A percentile compares a stretch with the other conserved stretches of the same genome.
These are phyloP conservation scores for Trebouxiophyceae sp. DNA, from an alignment of 163 green algal genomes.

Conservation along the genomic window DNA sequence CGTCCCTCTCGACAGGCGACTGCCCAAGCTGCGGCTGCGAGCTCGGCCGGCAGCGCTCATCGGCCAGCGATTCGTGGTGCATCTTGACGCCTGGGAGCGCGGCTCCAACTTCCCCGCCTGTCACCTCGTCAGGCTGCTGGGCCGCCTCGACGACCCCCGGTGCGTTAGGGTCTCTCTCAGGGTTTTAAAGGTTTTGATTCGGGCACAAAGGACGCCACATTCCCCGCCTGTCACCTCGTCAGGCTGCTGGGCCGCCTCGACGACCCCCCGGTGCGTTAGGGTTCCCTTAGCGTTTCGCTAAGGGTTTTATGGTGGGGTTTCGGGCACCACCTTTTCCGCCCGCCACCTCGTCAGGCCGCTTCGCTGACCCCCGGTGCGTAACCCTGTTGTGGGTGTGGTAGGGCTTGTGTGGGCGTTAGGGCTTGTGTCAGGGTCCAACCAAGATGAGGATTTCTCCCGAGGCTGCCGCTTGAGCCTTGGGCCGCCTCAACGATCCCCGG, in stretches of 20 bases:
- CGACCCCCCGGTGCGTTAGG: slow-evolving; percentile 24
- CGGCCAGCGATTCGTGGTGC: slow-evolving; percentile 53
- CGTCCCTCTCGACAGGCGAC: slow-evolving; percentile 50
- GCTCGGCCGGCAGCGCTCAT: slow-evolving; percentile 31
- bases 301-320: no score
- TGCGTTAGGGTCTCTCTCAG: background rate
- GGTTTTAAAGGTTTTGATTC: no score
- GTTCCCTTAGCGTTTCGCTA: no score
- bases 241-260: slow-evolving; percentile 43
- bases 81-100: slow-evolving; percentile 44
- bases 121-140: slow-evolving; percentile 52
- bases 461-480: slow-evolving; percentile 52
- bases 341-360: slow-evolving; percentile 50
- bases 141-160: slow-evolving; percentile 42
- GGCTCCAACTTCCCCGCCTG: slow-evolving; percentile 35
- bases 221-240: slow-evolving; percentile 53
- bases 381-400: no score
- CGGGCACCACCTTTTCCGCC: slow-evolving; percentile 40
- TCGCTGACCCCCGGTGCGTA: slow-evolving; percentile 29
- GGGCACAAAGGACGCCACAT: slow-evolving; percentile 24
- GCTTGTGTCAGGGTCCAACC: no score
- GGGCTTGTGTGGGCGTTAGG: no score
- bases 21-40: slow-evolving; percentile 48
- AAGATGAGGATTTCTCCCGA: slow-evolving; percentile 32
- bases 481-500: slow-evolving; percentile 43